These are phyloP conservation scores for Claviceps fusiformis DNA, from an alignment of 2,329 filamentous ascomycete genomes.

Conservation along the genomic window DNA sequence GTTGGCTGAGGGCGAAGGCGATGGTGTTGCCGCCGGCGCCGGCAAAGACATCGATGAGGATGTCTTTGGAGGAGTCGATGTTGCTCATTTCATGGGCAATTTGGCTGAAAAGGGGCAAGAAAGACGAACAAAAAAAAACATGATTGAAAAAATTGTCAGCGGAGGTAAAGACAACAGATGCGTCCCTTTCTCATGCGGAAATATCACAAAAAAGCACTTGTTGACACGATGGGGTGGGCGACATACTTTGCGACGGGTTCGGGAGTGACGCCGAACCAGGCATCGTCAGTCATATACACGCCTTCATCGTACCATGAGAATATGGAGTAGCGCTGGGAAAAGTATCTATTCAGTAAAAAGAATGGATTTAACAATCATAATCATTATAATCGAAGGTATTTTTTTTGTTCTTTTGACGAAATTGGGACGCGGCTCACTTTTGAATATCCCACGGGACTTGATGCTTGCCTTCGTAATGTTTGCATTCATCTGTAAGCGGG, in stretches of 20 bases:
- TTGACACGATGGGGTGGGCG: not conserved
- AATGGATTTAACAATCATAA: not conserved
- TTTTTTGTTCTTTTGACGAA: too few relatives aligned
- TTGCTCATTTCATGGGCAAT: constrained; percentile 60
- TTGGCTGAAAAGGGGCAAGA: constrained; percentile 34
- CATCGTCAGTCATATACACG: constrained; percentile 79
- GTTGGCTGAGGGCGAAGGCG: constrained; percentile 70
- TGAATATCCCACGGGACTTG: constrained; percentile 74
- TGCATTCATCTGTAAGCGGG: constrained; percentile 47
- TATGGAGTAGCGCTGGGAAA: constrained; percentile 74
- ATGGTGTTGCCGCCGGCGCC: constrained; percentile 91
- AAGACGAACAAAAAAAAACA: not conserved
- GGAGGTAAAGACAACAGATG: not conserved
- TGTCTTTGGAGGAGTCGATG: constrained; percentile 40
- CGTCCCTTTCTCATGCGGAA: not conserved
- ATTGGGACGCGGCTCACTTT: constrained; percentile 43
- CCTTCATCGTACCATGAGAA: constrained; percentile 81
- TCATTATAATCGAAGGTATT: too few relatives aligned
- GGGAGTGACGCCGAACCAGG: constrained; percentile 95
- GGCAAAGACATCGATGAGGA: constrained; percentile 78
- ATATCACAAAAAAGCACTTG: too few relatives aligned
- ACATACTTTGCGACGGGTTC: constrained; percentile 74
- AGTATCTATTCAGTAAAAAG: constrained; percentile 52
- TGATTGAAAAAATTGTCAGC: not conserved
- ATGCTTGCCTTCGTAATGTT: constrained; percentile 57